Conservation (phyloP, 2,329 filamentous ascomycete species). For the Fusarium beomiforme region DNA sequence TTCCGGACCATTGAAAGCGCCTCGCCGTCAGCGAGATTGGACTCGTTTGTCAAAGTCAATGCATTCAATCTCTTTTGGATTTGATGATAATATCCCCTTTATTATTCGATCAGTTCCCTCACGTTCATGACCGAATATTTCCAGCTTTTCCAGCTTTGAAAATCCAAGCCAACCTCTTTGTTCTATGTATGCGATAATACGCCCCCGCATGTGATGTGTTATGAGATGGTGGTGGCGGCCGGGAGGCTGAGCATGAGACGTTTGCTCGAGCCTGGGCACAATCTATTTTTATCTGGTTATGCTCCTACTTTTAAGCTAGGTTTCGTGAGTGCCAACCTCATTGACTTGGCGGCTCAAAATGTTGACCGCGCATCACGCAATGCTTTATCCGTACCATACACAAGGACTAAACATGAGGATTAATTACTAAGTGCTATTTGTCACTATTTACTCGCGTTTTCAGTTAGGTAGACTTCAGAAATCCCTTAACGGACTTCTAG, state of each 20-base stretch:
- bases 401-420: not conserved
- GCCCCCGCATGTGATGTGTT: not conserved
- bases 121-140: not conserved
- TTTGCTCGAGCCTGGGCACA: not conserved
- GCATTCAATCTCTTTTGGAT: not conserved
- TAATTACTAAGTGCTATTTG: not conserved
- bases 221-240: constrained; percentile 4
- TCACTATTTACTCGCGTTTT: not conserved
- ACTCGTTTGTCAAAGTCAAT: constrained; percentile 3
- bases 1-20: constrained; percentile 1
- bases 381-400: not conserved
- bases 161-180: constrained; percentile 17
- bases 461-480: not conserved
- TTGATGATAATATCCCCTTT: constrained; percentile 3
- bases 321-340: not conserved
- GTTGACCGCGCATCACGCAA: not conserved
- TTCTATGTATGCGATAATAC: not conserved
- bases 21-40: constrained; percentile 23
- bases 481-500: not conserved
- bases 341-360: constrained; percentile 29
- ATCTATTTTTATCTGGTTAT: constrained; percentile 37
- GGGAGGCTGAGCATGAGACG: constrained; percentile 32
- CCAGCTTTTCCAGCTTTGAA: not conserved
- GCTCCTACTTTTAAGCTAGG: not conserved
- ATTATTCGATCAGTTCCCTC: not conserved